Evolutionary conservation across 2,329 filamentous ascomycete species (phyloP), one percentile per base, ranked within the genome.

Genomic region (Ophiostoma sp.): DNA sequence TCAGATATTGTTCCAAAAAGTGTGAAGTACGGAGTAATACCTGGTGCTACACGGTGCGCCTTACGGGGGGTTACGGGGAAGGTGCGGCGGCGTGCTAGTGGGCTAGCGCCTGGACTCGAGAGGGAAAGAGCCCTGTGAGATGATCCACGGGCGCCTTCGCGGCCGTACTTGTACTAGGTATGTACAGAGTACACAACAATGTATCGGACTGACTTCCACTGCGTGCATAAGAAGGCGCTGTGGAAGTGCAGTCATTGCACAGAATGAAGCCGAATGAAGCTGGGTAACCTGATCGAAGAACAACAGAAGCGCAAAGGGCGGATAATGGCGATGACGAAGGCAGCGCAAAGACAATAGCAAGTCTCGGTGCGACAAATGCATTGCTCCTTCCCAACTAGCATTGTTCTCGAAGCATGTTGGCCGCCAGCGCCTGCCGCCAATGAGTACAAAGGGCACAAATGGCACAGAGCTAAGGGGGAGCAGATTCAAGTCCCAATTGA

Each of bases 361-460:
- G 64, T 12, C 17, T 50, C 64, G 12, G 64, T 68, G 64, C 64
- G 28, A 68, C 42, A 19, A 50, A 22, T 68, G 15, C 42, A 48
- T 48, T 68, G 42, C 42, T 48, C 22, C 25, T 48, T 19, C 17
- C 15, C 17, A 4, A 19, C 31, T 68, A 39, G 66, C 48, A 69
- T 69, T 69, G 66, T 69, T 55, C 66, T 55, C 63, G 63, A 68
- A 68, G 63, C 39, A 64, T 50, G 63, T 50, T 68, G 39, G 22
- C 15, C 22, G 25, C 25, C 17, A 15, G 42, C 63, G 25, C 39
- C 63, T 28, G 63, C 63, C 63, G 63, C 39, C 63, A 48, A 25
- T 48, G 39, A 12, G 39, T 19, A 50, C 63, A 68, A 31, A 68
- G 39, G 39, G 39, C 39, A 8, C 39, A 42, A 42, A 42, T 5